Evolutionary conservation across 1,284 basidiomycete species (phyloP), one percentile per base, ranked within the genome.

Genomic region (Leccinum huronense): DNA sequence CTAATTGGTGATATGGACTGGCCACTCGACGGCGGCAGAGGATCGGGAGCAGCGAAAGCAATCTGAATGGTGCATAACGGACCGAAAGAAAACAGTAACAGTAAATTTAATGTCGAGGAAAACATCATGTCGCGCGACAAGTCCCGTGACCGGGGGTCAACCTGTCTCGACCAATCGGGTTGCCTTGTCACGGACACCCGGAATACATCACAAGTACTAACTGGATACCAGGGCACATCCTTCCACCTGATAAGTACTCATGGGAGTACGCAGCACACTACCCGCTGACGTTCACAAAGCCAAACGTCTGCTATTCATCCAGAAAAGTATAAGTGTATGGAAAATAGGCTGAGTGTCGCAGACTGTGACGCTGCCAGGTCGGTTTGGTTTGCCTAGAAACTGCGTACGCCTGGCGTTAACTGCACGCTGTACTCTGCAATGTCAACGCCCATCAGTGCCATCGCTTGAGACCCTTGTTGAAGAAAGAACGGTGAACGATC

Each of bases 171-270:
- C 23, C 23, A 23, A 23, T 23, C 23, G 23, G 23, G 23, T 23
- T 23, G 23, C 23, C 23, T 23, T 23, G 23, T 23, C 23, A 23
- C 23, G 23, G 23, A 23, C 23, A 23, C 23, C 23, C 23, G 23
- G 23, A 23, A 23, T 23, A 23, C 23, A 23, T 75, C 71, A 86
- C 86, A 88, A 88, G 71, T 87, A 88, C 23, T 23, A 23, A 58
- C 78, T 86, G 14, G 84, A 84, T 51, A 86, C 86, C 2, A 86
- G 86, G 6, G 84, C 86, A 72, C 84, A 88, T 1, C 81, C 81
- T 8, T 78, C 72, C 7, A 81, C 78, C 72, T 87, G 84, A 33
- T 84, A 85, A 19, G 81, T 83, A 59, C 64, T 68, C 5, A 76
- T 74, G 1, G 82, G 79, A 0, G 73, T 88, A 88, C 2, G 82